Evolutionary conservation across 1,284 basidiomycete genomes (phyloP).

Genomic region (Boletus semigastroideus): DNA sequence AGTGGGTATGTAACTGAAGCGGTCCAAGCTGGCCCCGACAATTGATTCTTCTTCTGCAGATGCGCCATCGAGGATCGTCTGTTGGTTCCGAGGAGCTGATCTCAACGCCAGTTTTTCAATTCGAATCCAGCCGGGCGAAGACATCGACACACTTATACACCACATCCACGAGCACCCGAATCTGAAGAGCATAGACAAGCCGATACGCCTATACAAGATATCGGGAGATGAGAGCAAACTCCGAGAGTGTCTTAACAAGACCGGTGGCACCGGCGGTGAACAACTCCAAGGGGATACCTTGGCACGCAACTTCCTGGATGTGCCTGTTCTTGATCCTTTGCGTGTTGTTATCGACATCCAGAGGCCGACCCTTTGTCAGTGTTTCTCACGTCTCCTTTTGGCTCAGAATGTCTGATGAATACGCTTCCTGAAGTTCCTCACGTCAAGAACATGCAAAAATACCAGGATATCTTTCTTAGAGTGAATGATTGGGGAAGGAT

Average conservation of each 20-base stretch:
- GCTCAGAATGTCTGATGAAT: background rate
- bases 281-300: background rate
- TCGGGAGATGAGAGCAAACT: background rate
- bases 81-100: background rate
- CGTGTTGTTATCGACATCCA: background rate
- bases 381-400: background rate
- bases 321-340: too few relatives aligned
- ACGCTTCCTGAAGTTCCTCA: background rate
- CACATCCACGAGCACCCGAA: too few relatives aligned
- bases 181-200: background rate
- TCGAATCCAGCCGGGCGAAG: too few relatives aligned
- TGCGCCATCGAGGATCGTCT: background rate
- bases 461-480: background rate
- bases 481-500: background rate
- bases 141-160: too few relatives aligned
- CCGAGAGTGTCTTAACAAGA: background rate
- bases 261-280: background rate
- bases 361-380: background rate
- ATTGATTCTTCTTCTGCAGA: slow-evolving; percentile 1
- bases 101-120: background rate
- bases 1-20: background rate
- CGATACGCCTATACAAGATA: background rate
- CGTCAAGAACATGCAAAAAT: background rate
- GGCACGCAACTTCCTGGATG: too few relatives aligned
- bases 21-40: background rate